Percentiles rank a stretch among this genome's conserved stretches.
phyloP scores from a whole-genome alignment of 2,329 filamentous ascomycete genomes.

The Camillea tinctor region DNA sequence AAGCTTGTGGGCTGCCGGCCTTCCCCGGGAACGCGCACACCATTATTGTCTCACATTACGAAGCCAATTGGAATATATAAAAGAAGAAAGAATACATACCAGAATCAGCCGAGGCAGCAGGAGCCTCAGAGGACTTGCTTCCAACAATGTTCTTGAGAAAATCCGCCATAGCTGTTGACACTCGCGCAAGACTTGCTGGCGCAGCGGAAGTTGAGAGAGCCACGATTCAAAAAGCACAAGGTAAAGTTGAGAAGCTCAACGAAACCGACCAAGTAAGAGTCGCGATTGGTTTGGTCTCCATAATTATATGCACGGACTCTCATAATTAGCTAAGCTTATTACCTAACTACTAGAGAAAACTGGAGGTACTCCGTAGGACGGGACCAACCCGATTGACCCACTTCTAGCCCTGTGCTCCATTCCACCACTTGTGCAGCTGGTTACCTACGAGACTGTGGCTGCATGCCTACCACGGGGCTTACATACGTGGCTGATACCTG shows the following conservation, averaged over 20 bases:
- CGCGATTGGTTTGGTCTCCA: not conserved
- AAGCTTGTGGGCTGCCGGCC: not conserved
- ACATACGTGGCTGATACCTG: not conserved
- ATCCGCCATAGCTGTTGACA: slow-evolving; percentile 49
- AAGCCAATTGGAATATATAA: slow-evolving; percentile 1
- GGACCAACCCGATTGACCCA: too few relatives aligned
- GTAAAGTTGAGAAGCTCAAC: slow-evolving; percentile 3
- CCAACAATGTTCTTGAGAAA: slow-evolving; percentile 68
- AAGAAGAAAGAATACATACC: slow-evolving; percentile 47
- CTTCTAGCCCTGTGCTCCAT: too few relatives aligned
- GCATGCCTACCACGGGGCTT: not conserved
- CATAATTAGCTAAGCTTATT: too few relatives aligned
- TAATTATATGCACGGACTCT: not conserved
- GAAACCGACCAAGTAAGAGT: not conserved
- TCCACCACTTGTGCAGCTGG: too few relatives aligned
- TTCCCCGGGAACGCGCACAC: not conserved
- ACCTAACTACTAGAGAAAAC: not conserved
- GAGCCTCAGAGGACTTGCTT: slow-evolving; percentile 57
- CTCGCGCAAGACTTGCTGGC: slow-evolving; percentile 19
- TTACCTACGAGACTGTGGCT: not conserved
- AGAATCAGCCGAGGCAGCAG: slow-evolving; percentile 55
- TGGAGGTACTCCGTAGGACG: too few relatives aligned
- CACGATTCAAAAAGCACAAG: slow-evolving; percentile 2
- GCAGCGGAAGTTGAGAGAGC: slow-evolving; percentile 16
- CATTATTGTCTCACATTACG: not conserved